A percentile compares a stretch with the other conserved stretches of the same genome.
phyloP scores from a whole-genome alignment of 2,329 filamentous ascomycete species.

The Fusarium globosum region DNA sequence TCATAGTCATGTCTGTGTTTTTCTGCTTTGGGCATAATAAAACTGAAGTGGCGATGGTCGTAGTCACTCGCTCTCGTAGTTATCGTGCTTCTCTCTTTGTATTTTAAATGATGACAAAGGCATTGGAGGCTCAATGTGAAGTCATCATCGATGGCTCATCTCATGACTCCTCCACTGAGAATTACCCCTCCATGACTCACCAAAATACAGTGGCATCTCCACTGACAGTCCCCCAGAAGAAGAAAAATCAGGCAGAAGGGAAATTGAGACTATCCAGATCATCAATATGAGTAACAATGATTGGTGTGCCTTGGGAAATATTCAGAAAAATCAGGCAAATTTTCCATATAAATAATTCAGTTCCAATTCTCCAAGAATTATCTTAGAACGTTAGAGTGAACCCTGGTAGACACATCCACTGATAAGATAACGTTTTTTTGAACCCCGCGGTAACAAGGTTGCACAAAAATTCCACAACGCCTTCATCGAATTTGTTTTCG shows the following conservation, averaged over 20 bases:
- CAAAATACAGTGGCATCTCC: conserved; percentile 11
- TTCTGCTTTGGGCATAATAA: background rate
- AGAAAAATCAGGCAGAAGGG: background rate
- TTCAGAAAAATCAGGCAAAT: background rate
- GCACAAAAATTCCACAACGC: conserved; percentile 39
- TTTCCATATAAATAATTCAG: background rate
- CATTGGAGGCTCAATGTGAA: background rate
- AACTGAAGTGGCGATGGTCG: background rate
- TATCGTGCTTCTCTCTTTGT: background rate
- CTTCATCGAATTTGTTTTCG: conserved; percentile 5
- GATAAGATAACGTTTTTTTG: conserved; percentile 41
- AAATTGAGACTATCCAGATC: background rate
- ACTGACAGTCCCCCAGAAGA: conserved; percentile 9
- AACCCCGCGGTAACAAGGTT: conserved; percentile 40
- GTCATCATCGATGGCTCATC: conserved; percentile 21
- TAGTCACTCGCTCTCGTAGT: background rate
- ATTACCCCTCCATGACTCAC: conserved; percentile 38
- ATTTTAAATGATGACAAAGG: background rate
- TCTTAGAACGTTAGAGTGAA: background rate
- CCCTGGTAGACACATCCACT: conserved; percentile 9
- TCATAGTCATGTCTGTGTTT: background rate
- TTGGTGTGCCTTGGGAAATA: background rate
- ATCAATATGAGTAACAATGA: background rate
- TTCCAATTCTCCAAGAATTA: background rate
- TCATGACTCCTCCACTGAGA: conserved; percentile 14